Conservation (phyloP, 2,329 filamentous ascomycete genomes). For the Colletotrichum sojae region DNA sequence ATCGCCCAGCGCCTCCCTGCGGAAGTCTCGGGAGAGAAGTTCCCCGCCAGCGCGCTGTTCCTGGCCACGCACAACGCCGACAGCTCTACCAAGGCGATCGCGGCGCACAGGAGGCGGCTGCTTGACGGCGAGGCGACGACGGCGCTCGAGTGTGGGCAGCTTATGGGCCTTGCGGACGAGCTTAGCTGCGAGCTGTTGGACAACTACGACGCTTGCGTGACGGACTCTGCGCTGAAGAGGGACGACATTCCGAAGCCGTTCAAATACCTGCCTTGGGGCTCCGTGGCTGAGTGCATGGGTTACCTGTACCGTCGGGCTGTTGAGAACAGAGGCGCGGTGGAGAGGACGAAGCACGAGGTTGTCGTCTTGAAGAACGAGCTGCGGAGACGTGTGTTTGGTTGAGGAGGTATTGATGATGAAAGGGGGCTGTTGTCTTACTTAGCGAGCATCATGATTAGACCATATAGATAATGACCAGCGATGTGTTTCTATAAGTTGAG, state of each 20-base stretch:
- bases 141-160: slow-evolving; percentile 54
- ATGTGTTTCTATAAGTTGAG: neutral
- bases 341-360: slow-evolving; percentile 46
- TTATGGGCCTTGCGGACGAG: slow-evolving; percentile 87
- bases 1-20: slow-evolving; percentile 69
- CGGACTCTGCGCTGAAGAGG: slow-evolving; percentile 30
- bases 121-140: slow-evolving; percentile 59
- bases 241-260: slow-evolving; percentile 40
- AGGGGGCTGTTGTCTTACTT: too few relatives aligned
- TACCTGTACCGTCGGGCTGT: slow-evolving; percentile 43
- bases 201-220: slow-evolving; percentile 32
- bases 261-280: slow-evolving; percentile 44
- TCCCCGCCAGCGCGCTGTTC: slow-evolving; percentile 71
- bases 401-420: neutral
- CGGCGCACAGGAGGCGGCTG: slow-evolving; percentile 67
- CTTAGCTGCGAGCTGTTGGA: slow-evolving; percentile 76
- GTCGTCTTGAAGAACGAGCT: slow-evolving; percentile 48
- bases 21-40: slow-evolving; percentile 60
- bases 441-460: slow-evolving; percentile 18
- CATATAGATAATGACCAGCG: slow-evolving; percentile 29
- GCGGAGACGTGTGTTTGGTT: slow-evolving; percentile 45
- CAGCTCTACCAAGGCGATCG: slow-evolving; percentile 70
- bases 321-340: slow-evolving; percentile 41
- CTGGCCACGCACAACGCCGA: slow-evolving; percentile 84
- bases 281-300: slow-evolving; percentile 43